Percentiles rank a stretch among this genome's conserved stretches.
Conservation (phyloP, 306 rosid species). For the Mucuna pruriens region DNA sequence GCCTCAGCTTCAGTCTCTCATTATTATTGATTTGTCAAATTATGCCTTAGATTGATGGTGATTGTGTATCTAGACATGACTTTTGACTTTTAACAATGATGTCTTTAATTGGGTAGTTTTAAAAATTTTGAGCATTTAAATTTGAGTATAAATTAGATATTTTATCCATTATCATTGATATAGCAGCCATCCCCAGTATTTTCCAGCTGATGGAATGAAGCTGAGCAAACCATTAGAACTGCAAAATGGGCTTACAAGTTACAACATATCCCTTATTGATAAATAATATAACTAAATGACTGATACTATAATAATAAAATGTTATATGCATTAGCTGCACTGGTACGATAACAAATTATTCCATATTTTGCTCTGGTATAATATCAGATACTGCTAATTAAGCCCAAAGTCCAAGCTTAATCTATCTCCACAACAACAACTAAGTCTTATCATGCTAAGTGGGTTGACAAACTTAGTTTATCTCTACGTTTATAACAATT, state of each 20-base stretch:
- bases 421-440: constrained; percentile 9
- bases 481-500: background rate
- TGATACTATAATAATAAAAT: background rate
- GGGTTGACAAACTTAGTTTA: background rate
- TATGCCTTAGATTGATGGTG: background rate
- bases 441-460: background rate
- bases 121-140: background rate
- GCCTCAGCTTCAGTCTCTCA: background rate
- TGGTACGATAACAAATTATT: background rate
- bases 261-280: background rate
- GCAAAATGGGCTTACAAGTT: background rate
- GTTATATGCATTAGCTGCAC: background rate
- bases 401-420: background rate
- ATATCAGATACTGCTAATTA: constrained; percentile 3
- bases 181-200: background rate
- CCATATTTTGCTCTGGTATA: background rate
- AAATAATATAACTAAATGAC: background rate
- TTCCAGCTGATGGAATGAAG: background rate
- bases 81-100: background rate
- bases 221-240: background rate
- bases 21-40: background rate
- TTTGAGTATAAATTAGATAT: background rate
- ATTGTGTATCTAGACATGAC: background rate
- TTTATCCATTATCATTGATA: background rate
- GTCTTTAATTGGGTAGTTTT: background rate